These are phyloP conservation scores for Melanomma pulvis-pyrius DNA, from an alignment of 495 filamentous ascomycete species.

Conservation along the genomic window DNA sequence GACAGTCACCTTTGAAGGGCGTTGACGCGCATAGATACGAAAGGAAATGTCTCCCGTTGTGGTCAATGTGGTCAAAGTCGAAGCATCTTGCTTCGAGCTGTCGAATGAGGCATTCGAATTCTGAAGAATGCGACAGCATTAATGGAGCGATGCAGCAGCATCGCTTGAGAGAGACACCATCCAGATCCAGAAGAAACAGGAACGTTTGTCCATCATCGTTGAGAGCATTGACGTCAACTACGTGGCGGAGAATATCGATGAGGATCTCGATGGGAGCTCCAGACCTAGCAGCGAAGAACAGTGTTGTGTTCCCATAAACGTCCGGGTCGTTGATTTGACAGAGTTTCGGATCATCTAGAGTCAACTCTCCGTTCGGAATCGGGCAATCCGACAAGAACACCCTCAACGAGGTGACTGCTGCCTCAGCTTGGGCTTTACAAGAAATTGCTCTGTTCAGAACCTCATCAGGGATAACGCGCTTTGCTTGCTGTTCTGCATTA, in stretches of 20 bases:
- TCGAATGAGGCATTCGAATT: constrained; percentile 4
- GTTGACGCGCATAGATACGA: constrained; percentile 4
- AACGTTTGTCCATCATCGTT: constrained; percentile 5
- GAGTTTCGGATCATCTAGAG: not conserved
- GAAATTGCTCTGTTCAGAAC: not conserved
- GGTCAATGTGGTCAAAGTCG: constrained; percentile 7
- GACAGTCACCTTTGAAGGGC: constrained; percentile 1
- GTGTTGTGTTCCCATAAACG: constrained; percentile 1
- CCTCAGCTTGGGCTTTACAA: not conserved
- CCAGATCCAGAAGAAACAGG: constrained; percentile 2
- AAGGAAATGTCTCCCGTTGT: constrained; percentile 9
- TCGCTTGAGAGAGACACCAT: not conserved
- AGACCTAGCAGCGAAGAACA: constrained; percentile 2
- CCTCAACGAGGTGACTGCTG: not conserved
- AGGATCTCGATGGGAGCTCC: constrained; percentile 1
- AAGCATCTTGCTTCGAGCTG: not conserved
- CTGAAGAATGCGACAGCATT: not conserved
- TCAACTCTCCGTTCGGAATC: not conserved
- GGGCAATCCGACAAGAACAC: not conserved
- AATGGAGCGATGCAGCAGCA: not conserved
- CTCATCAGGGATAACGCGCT: not conserved
- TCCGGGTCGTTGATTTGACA: constrained; percentile 1
- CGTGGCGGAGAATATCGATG: not conserved
- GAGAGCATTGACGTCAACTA: constrained; percentile 1
- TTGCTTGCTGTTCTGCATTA: not conserved